Base-by-base conservation (phyloP, 83 land plant genomes). In the Picea engelmannii region DNA sequence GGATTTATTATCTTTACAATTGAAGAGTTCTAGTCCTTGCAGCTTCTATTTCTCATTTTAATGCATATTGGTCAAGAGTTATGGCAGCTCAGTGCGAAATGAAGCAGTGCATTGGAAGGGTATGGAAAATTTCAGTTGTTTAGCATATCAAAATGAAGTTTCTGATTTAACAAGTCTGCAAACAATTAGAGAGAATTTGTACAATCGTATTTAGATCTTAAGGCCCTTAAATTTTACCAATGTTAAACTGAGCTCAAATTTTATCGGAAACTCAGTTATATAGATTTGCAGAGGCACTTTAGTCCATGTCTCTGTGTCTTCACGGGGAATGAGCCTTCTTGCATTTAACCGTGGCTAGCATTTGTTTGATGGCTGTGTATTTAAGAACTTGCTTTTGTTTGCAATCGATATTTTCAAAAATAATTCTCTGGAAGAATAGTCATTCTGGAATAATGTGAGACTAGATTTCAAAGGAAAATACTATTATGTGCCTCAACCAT, bases 1-100 rank as follows among this genome's bases (percentile, higher is more conserved):
- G 12, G 59, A 73, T 73, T 44, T 73, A n/a, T 73, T 44, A 52
- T 23, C 47, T 73, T 25, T 73, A 52, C 76, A 44, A 73, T 18
- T 73, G 52, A 73, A 40, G 59, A 20, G 16, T 47, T 40, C 9
- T 38, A 69, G 74, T 73, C 55, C 52, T n/a, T 21, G 24, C 58
- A 73, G 59, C 76, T 73, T 70, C 4, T 21, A 73, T 73, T 73
- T 42, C n/a, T 40, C 47, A 73, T 44, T 73, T 73, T 21, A 44
- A 21, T 44, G 59, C 16, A 44, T 47, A 20, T 35, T 44, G 24
- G 59, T 73, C 55, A 42, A 44, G 47, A 73, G 58, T 73, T n/a
- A 21, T 21, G 6, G 12, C 13, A 9, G 55, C 40, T 40, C 21
- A 1, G 25, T 20, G 23, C 20, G 76, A 44, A 73, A 44, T 73